These are phyloP conservation scores for Colletotrichum horii DNA, from an alignment of 2,329 filamentous ascomycete species.

Conservation along the genomic window DNA sequence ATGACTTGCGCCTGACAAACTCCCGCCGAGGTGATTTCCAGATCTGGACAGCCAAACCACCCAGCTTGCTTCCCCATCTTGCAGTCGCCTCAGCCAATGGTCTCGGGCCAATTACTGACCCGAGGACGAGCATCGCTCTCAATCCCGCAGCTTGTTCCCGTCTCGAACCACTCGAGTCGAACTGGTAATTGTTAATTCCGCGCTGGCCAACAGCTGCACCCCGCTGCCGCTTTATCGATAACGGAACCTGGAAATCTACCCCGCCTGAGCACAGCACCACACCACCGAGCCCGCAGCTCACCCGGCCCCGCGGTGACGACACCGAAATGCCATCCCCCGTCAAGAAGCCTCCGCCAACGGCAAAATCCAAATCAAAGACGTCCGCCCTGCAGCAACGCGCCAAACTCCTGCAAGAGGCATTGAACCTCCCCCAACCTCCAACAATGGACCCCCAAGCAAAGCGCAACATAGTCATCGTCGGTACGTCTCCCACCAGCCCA, in stretches of 20 bases:
- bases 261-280: background rate
- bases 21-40: conserved; percentile 4
- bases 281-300: background rate
- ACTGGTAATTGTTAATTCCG: background rate
- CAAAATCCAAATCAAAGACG: background rate
- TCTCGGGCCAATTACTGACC: conserved; percentile 3
- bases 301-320: conserved; percentile 5
- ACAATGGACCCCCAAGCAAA: conserved; percentile 25
- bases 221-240: conserved; percentile 15
- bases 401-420: background rate
- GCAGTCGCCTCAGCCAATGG: background rate
- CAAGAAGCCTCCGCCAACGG: background rate
- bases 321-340: conserved; percentile 10
- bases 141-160: background rate
- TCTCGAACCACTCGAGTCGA: background rate
- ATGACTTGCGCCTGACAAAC: background rate
- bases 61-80: background rate
- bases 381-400: background rate
- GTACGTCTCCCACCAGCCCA: conserved; percentile 32
- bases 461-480: conserved; percentile 57
- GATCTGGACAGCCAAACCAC: background rate
- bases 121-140: background rate
- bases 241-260: conserved; percentile 1
- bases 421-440: background rate
- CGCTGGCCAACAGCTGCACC: background rate